phyloP scores from a whole-genome alignment of 1,284 basidiomycete species.

The Sutorius eximius region DNA sequence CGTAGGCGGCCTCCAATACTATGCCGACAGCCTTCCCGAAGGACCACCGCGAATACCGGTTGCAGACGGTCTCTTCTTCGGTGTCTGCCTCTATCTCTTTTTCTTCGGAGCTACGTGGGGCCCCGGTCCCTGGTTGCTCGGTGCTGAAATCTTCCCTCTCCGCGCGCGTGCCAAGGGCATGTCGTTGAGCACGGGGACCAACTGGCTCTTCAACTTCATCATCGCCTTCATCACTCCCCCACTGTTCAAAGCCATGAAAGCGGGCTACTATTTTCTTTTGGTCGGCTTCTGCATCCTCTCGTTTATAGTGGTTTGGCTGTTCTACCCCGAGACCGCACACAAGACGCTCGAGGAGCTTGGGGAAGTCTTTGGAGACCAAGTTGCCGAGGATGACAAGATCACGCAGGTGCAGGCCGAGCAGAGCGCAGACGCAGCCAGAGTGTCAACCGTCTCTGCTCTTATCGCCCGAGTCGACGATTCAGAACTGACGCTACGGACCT shows the following conservation, averaged over 20 bases:
- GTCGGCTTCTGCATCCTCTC: slow-evolving; percentile 45
- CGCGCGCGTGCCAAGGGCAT: slow-evolving; percentile 68
- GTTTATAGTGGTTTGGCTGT: slow-evolving; percentile 45
- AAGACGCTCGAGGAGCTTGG: slow-evolving; percentile 51
- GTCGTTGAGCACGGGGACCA: slow-evolving; percentile 59
- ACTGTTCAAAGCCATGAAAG: slow-evolving; percentile 43
- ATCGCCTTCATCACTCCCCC: slow-evolving; percentile 56
- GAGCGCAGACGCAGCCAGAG: slow-evolving; percentile 12
- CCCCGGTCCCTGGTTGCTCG: slow-evolving; percentile 61
- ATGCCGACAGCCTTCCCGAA: slow-evolving; percentile 41
- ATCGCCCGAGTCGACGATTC: slow-evolving; percentile 20
- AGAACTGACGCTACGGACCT: slow-evolving; percentile 26
- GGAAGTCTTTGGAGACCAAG: slow-evolving; percentile 46
- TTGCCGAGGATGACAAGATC: slow-evolving; percentile 28
- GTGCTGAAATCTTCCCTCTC: slow-evolving; percentile 65
- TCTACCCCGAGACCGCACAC: slow-evolving; percentile 48
- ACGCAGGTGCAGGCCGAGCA: slow-evolving; percentile 17
- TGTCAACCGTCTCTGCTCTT: slow-evolving; percentile 14
- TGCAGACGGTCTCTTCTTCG: slow-evolving; percentile 49
- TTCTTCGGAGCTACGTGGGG: slow-evolving; percentile 61
- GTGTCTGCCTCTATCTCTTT: slow-evolving; percentile 45
- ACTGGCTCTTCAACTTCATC: slow-evolving; percentile 58
- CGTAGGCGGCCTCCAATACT: slow-evolving; percentile 47
- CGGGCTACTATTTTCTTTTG: slow-evolving; percentile 52
- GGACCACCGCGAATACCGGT: slow-evolving; percentile 36